Evolutionary conservation across 371 early-diverging fungal species (phyloP), one percentile per base, ranked within the genome.

Genomic region (Funneliformis caledonium): DNA sequence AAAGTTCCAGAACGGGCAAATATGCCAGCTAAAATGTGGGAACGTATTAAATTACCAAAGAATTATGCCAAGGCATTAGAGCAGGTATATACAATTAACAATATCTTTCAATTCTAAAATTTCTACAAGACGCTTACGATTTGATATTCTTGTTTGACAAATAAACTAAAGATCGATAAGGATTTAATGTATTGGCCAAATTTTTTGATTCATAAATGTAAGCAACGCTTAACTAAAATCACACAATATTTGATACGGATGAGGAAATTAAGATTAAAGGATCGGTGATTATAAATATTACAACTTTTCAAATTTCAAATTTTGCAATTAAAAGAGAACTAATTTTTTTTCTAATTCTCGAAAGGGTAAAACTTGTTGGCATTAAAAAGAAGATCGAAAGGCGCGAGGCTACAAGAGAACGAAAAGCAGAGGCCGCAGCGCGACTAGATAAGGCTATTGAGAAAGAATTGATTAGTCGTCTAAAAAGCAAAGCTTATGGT

Each of bases 1-100:
- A 99, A 99, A 87, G 97, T 98, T 19, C 95, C 99, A 59, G 99
- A 99, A 88, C 90, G 99, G 80, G 96, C 97, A 2, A 97, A 99
- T 87, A 94, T 92, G 59, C 99, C 99, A 22, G 91, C 94, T 56
- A 93, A 95, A 83, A 90, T 97, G 90, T 99, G 99, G 97, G 99
- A 99, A 85, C 89, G 92, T 84, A 90, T 98, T 81, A 93, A 94
- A 87, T 89, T 99, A 43, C 94, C 95, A 68, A 95, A 95, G 81
- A 97, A 98, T 89, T 98, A 97, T 86, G 92, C 95, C 26, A 88
- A 94, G 83, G 99, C 99, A 10, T 85, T 98, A 75, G 93, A 93
- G 81, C 93, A 95, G 88, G 93, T 93, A 82, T 73, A 60, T n/a
- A 52, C 11, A 31, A 9, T 72, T 72, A 19, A 9, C 11, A 31